Percentiles rank a stretch among this genome's conserved stretches.
Conservation (phyloP, 2,329 filamentous ascomycete genomes). For the Leptodontidium sp. region DNA sequence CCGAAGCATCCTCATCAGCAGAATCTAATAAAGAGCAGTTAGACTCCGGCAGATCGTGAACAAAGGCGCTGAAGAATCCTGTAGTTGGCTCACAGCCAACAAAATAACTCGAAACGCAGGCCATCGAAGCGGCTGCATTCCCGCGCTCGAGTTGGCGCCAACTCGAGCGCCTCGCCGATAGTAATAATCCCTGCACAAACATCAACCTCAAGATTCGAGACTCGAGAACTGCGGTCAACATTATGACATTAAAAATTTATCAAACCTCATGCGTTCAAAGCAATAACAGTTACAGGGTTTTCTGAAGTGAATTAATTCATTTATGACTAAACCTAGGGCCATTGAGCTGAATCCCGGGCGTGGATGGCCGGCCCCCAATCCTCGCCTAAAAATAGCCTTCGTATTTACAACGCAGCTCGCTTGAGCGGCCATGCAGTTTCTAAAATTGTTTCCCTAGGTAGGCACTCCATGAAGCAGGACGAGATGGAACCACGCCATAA, state of each 20-base stretch:
- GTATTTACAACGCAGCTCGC: not conserved
- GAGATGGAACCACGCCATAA: no score
- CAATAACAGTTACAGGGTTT: no score
- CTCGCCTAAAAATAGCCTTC: not conserved
- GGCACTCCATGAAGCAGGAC: no score
- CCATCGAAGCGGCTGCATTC: constrained; percentile 12
- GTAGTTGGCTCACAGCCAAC: constrained; percentile 16
- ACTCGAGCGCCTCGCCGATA: not conserved
- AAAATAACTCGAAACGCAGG: constrained; percentile 22
- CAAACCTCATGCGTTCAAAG: not conserved
- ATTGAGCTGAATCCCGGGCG: not conserved
- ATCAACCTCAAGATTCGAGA: not conserved
- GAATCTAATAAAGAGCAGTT: not conserved
- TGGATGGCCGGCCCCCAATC: not conserved
- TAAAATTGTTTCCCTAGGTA: no score
- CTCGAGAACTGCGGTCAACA: not conserved
- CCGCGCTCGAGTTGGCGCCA: not conserved
- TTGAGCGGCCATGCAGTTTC: not conserved
- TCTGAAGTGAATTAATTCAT: no score
- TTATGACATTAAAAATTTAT: not conserved
- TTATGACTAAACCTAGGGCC: no score
- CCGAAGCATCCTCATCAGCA: not conserved
- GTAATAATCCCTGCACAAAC: not conserved
- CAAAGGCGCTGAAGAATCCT: not conserved
- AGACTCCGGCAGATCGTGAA: not conserved